Evolutionary conservation across 192 early-diverging fungal genomes (phyloP).

Genomic region (Gamsiella multidivaricata): DNA sequence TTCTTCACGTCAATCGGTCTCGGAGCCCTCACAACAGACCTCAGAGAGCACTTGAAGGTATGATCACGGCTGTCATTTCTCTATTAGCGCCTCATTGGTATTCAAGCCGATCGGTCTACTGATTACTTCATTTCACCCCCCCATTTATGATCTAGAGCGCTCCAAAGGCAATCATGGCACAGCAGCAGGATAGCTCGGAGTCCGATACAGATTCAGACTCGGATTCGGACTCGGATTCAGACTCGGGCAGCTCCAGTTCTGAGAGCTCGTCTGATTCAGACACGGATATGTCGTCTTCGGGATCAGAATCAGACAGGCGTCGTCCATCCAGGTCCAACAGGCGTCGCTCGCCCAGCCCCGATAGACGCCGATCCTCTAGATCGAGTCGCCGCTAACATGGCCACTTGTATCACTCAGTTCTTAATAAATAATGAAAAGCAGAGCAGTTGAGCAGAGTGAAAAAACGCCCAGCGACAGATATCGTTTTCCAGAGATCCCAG

Average conservation of each 20-base stretch:
- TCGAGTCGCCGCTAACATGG: not conserved
- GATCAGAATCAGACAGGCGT: not conserved
- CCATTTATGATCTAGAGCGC: slow-evolving; percentile 50
- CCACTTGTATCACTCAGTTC: no score
- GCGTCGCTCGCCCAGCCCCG: not conserved
- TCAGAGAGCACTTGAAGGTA: slow-evolving; percentile 87
- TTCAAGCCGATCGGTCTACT: not conserved
- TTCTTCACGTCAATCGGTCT: slow-evolving; percentile 96
- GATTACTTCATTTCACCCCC: no score
- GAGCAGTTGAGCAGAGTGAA: no score
- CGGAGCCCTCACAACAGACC: slow-evolving; percentile 91
- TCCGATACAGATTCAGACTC: slow-evolving; percentile 53
- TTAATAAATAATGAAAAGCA: no score
- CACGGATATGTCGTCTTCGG: slow-evolving; percentile 14
- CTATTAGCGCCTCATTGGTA: no score
- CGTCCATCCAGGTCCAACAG: not conserved
- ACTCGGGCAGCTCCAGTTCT: slow-evolving; percentile 47
- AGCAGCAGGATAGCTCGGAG: slow-evolving; percentile 59
- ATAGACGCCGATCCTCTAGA: not conserved
- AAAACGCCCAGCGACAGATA: not conserved
- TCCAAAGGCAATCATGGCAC: slow-evolving; percentile 76
- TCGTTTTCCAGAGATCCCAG: no score
- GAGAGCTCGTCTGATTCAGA: slow-evolving; percentile 37
- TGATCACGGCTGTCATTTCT: slow-evolving; percentile 4
- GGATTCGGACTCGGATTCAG: slow-evolving; percentile 47